Conservation (phyloP, 768 basidiomycete species). For the Trametes coccinea region DNA sequence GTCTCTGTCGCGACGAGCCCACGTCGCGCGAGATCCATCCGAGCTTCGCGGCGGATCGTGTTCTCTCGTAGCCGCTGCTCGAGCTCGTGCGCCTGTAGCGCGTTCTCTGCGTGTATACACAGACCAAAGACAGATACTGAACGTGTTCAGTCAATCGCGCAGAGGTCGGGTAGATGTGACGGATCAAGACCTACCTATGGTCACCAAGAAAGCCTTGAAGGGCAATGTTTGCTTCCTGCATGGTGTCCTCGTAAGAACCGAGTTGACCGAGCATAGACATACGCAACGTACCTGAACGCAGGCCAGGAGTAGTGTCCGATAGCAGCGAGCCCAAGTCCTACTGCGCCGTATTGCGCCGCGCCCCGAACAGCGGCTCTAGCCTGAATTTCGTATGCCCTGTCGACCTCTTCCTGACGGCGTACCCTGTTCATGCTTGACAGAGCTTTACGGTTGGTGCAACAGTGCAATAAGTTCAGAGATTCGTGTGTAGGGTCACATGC, state of each 20-base stretch:
- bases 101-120: conserved; percentile 73
- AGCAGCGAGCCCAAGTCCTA: conserved; percentile 61
- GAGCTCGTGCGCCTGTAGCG: conserved; percentile 70
- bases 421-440: conserved; percentile 21
- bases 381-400: conserved; percentile 30
- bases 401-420: conserved; percentile 27
- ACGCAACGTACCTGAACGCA: conserved; percentile 55
- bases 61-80: conserved; percentile 67
- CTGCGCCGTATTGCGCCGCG: conserved; percentile 48
- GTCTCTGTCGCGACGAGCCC: conserved; percentile 82
- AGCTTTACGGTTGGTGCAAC: neutral
- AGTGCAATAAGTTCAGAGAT: neutral
- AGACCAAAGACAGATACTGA: conserved; percentile 65
- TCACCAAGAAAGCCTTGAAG: conserved; percentile 79
- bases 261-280: neutral
- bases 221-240: conserved; percentile 75
- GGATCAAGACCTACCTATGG: conserved; percentile 52
- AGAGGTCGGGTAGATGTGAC: too few species aligned
- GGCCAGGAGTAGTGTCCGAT: conserved; percentile 75
- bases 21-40: conserved; percentile 69
- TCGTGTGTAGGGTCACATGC: neutral
- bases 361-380: conserved; percentile 42
- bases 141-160: neutral
- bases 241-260: neutral
- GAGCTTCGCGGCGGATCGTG: conserved; percentile 67